Evolutionary conservation across 345 rosid genomes (phyloP), one percentile per base, ranked within the genome.

Genomic region (Clarkia xantiana): DNA sequence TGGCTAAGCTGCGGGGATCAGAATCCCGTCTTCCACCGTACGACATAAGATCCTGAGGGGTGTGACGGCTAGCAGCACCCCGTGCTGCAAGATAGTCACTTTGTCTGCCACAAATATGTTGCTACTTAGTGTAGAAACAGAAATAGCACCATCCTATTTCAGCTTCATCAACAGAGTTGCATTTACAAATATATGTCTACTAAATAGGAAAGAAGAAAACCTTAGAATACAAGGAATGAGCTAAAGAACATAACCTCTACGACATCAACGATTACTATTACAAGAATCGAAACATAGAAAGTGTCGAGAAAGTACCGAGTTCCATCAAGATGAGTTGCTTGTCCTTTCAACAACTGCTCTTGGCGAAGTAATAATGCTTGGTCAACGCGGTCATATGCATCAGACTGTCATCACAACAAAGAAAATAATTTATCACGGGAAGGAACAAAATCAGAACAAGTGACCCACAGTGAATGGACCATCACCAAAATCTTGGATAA

Each of bases 21-120:
- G 86, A 59, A 60, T 86, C 96, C 41, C 66, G 53, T 68, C 98
- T 74, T 73, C 86, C 86, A 61, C 94, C 86, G 46, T 76, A 84
- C 52, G 86, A 67, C 68, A 76, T 8, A 51, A 75, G 73, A 65
- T 87, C 96, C 67, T 76, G 82, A 41, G 73, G 65, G 61, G 86
- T 54, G 67, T 69, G 94, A 60, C 80, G 94, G 68, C 71, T 64
- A 68, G 80, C 65, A 66, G 78, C 70, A 71, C 74, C 76, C 66
- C 96, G 80, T 68, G 87, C 85, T 71, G 60, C 66, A 55, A 62
- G 66, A 56, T 62, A 62, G 36, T 62, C 56, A 13, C 46, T 51
- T 56, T 55, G 56, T 62, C 60, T 62, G 61, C 60, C 94, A 91
- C 83, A 91, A 84, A 86, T 65, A 73, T 54, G 71, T 67, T 74